Evolutionary conservation across 75 land plant species (phyloP).

Genomic region (Larix kaempferi): DNA sequence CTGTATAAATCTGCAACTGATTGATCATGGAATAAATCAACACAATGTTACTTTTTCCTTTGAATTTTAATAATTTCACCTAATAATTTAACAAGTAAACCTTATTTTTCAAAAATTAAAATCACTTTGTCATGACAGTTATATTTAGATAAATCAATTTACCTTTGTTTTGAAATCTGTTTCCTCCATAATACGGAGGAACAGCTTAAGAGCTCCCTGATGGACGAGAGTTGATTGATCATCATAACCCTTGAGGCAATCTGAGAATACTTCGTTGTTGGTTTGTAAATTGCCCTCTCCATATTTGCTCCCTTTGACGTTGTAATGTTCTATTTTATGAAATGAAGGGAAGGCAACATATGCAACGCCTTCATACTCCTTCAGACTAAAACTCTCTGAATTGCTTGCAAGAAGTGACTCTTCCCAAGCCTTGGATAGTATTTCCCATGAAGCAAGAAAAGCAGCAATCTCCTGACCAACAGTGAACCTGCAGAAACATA

Average conservation of each 20-base stretch:
- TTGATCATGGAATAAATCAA: neutral
- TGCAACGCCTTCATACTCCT: neutral
- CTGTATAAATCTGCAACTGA: neutral
- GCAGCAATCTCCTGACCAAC: neutral
- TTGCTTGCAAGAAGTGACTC: neutral
- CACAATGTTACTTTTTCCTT: neutral
- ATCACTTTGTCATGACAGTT: neutral
- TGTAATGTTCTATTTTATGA: neutral
- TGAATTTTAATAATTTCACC: too few relatives aligned
- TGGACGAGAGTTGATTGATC: neutral
- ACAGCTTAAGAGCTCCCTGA: neutral
- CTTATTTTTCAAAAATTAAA: neutral
- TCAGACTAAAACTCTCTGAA: neutral
- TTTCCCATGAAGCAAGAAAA: neutral
- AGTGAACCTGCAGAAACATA: constrained; percentile 1
- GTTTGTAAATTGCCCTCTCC: neutral
- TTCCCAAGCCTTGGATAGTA: neutral
- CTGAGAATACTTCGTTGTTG: neutral
- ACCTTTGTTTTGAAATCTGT: neutral
- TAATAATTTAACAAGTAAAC: neutral
- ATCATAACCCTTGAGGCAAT: neutral
- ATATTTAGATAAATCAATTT: neutral
- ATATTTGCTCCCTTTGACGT: neutral
- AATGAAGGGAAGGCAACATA: neutral
- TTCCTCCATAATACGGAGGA: neutral